Evolutionary conservation across 1,284 basidiomycete species (phyloP), one percentile per base, ranked within the genome.

Genomic region (Cutaneotrichosporon sp.): DNA sequence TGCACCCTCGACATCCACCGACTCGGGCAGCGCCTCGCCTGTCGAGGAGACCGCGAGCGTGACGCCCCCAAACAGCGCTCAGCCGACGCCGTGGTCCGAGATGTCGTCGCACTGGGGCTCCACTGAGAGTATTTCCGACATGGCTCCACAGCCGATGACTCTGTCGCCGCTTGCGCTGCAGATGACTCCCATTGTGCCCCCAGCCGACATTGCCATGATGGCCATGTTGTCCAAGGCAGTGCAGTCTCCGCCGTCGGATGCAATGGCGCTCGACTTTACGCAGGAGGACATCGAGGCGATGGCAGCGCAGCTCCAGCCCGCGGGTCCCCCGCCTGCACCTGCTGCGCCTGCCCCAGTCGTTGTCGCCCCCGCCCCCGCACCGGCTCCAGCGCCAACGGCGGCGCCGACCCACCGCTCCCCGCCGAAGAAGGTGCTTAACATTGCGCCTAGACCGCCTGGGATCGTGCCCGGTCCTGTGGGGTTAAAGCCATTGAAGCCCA

Each of bases 151-250:
- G 35, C 48, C 39, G 16, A 52, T 41, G 22, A 49, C 55, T 0
- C 55, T 71, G 7, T 63, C 62, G 11, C 70, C 70, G 0, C 58
- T 68, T 43, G 61, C 62, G 0, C 55, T 72, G 11, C 65, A 67
- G 33, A 59, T 55, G 34, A 46, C 50, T 1, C 47, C 53, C 16
- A 46, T 46, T 26, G 35, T 45, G 20, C 33, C 33, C 6, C 24
- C 46, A 11, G 22, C 35, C 34, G 39, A 42, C 32, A 20, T 46
- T 32, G 38, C 48, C 1, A 29, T 54, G 26, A 20, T 49, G 8
- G 35, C 29, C 14, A 44, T 33, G 11, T 51, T 65, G 6, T 63
- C 55, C 61, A 56, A 60, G 34, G 52, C 61, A 19, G 46, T 60
- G 17, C 49, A 46, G 41, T 51, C 54, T 3, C 55, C 59, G 33